These are phyloP conservation scores for Aspergillus fumigatiaffinis DNA, from an alignment of 2,329 filamentous ascomycete species.

Conservation along the genomic window DNA sequence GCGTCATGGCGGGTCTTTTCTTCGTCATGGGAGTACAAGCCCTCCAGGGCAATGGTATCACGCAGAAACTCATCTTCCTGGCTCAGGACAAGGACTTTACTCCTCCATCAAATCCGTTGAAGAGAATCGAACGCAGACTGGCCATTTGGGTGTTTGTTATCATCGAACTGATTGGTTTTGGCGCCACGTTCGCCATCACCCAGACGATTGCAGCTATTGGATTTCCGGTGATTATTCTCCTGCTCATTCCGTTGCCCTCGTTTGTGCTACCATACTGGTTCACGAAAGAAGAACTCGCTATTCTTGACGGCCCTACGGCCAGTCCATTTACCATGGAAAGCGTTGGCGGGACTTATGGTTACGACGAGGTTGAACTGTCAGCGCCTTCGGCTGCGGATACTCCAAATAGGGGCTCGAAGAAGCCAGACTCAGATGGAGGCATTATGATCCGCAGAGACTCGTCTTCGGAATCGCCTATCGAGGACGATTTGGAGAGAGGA, in stretches of 20 bases:
- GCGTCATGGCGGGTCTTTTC: constrained; percentile 75
- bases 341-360: constrained; percentile 60
- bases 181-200: constrained; percentile 75
- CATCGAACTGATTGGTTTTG: constrained; percentile 67
- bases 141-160: constrained; percentile 70
- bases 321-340: constrained; percentile 73
- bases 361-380: constrained; percentile 5
- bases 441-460: constrained; percentile 16
- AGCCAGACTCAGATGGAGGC: constrained; percentile 11
- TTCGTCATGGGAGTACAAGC: constrained; percentile 82
- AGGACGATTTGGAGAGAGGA: constrained; percentile 40
- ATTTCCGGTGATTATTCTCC: constrained; percentile 70
- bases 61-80: constrained; percentile 68
- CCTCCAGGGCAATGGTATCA: constrained; percentile 72
- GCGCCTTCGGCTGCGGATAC: background rate
- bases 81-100: constrained; percentile 62
- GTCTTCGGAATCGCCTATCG: constrained; percentile 28
- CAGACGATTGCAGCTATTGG: constrained; percentile 79
- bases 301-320: constrained; percentile 70
- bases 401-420: background rate
- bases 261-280: constrained; percentile 62
- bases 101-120: constrained; percentile 54
- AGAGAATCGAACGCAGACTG: constrained; percentile 55
- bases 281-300: constrained; percentile 54
- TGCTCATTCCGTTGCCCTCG: constrained; percentile 64